Base-by-base conservation (phyloP, 2,329 filamentous ascomycete genomes). In the Cercospora janseana region DNA sequence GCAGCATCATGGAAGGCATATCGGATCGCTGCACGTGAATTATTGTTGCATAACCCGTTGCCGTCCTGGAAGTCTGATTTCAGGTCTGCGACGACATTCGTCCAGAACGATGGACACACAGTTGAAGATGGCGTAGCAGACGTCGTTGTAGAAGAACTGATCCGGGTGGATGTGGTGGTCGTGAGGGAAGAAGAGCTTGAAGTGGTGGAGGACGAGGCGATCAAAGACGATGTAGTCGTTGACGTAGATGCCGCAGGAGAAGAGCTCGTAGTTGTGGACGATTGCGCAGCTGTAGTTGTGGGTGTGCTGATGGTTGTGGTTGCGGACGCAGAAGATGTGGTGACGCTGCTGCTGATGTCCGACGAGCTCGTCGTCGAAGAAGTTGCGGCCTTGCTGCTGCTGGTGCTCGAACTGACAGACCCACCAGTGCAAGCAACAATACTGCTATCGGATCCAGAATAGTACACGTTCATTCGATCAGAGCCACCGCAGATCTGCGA, bases 1-100 rank as follows among this genome's bases (percentile, higher is more conserved):
- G 58, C 57, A n/a, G 57, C 46, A 35, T 66, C 63, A 48, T 72
- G 68, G 52, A 70, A 70, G 16, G 65, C 63, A 13, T 57, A 63
- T 18, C 67, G 61, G 12, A 69, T 69, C 5, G 66, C 64, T 10
- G 61, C 64, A 18, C 67, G 58, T 4, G 67, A 66, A 15, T 58
- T 52, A 28, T 62, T 57, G 40, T 60, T 70, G 52, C 67, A 69
- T 50, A 65, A 53, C 12, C 63, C 62, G 18, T 53, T n/a, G n/a
- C n/a, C 50, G 6, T 31, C 42, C 4, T 47, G 46, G 42, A 50
- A 46, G 41, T 29, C 28, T 5, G 52, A 42, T 3, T 62, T 63
- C 12, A 70, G 53, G 21, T 67, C 64, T 15, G 55, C 56, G 16
- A 61, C 61, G 23, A 69, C 59, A 3, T 51, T 49, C 1, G 54